phyloP scores from a whole-genome alignment of 2,329 filamentous ascomycete species.

The Fusarium keratoplasticum region DNA sequence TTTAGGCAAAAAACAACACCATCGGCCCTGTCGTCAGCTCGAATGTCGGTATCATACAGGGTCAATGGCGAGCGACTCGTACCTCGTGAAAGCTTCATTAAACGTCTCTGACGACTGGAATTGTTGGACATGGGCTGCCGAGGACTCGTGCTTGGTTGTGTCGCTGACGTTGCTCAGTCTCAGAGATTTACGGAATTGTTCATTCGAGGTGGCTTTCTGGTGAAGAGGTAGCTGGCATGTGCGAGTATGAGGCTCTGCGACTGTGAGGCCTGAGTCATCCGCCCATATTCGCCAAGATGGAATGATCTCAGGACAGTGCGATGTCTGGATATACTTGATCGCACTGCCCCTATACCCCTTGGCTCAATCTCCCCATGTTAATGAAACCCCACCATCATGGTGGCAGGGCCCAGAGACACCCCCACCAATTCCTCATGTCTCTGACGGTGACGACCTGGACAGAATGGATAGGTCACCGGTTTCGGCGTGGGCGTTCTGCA shows the following conservation, averaged over 20 bases:
- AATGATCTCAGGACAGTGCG: slow-evolving; percentile 18
- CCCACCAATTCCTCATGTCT: slow-evolving; percentile 31
- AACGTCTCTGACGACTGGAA: slow-evolving; percentile 31
- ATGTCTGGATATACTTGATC: neutral
- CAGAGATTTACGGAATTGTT: slow-evolving; percentile 20
- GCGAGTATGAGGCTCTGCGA: slow-evolving; percentile 13
- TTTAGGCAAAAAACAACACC: slow-evolving; percentile 2
- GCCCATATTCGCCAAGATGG: neutral
- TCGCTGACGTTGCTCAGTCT: slow-evolving; percentile 26
- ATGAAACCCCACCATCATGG: slow-evolving; percentile 30
- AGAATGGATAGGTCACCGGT: slow-evolving; percentile 33
- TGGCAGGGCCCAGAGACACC: slow-evolving; percentile 25
- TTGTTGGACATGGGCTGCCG: slow-evolving; percentile 33
- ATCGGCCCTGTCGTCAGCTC: neutral
- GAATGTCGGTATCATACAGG: slow-evolving; percentile 10
- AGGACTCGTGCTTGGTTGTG: slow-evolving; percentile 21
- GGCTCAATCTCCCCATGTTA: slow-evolving; percentile 17
- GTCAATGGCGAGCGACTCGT: neutral
- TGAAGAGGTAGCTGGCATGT: slow-evolving; percentile 19
- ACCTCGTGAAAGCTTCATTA: slow-evolving; percentile 6
- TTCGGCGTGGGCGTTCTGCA: neutral
- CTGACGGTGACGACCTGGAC: slow-evolving; percentile 18
- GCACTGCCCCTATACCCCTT: slow-evolving; percentile 20
- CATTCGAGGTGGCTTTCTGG: slow-evolving; percentile 19
- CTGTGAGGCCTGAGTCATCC: slow-evolving; percentile 39